Base-by-base conservation (phyloP, 1,284 basidiomycete genomes). In the Ceratobasidium sp. region DNA sequence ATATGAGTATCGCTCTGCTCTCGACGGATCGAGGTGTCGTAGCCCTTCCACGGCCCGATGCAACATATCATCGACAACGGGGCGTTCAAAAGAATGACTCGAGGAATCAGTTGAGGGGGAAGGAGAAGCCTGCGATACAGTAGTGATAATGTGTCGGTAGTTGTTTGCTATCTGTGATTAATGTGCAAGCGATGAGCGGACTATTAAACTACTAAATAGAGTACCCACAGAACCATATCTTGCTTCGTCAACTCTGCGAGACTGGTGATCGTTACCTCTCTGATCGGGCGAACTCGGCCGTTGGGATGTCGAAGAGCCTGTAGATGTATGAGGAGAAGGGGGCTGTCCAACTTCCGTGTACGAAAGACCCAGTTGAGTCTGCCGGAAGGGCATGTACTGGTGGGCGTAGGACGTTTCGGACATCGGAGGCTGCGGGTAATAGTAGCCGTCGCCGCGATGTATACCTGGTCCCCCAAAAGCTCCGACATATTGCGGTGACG, bases 61-160 rank as follows among this genome's bases (percentile, higher is more conserved):
- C 23, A 70, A 23, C 67, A 70, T 70, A 39, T 59, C 67, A n/a
- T 70, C 67, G 32, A 70, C 67, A 30, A 59, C 18, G 6, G 53
- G 55, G n/a, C 34, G 67, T 18, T 70, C 67, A 58, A 70, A 70
- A 14, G 67, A 58, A 18, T 58, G 67, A 1, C 55, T 30, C 3
- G 67, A 46, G 26, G 67, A 70, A 28, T 59, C 67, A 8, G 67
- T 59, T 28, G 58, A 60, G 10, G 67, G 55, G 16, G 67, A 70
- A 23, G 67, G 67, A 8, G 60, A 62, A 5, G 55, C 67, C 32
- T 70, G 67, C 23, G 67, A 70, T n/a, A 70, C 67, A 9, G 67
- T 50, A 12, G 67, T 46, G n/a, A 70, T 70, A 34, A 70, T 70
- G 26, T 50, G 67, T n/a, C 67, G 53, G 28, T 70, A 70, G 32